Evolutionary conservation across 441 rosid species (phyloP).

Genomic region (Gossypium aridum): DNA sequence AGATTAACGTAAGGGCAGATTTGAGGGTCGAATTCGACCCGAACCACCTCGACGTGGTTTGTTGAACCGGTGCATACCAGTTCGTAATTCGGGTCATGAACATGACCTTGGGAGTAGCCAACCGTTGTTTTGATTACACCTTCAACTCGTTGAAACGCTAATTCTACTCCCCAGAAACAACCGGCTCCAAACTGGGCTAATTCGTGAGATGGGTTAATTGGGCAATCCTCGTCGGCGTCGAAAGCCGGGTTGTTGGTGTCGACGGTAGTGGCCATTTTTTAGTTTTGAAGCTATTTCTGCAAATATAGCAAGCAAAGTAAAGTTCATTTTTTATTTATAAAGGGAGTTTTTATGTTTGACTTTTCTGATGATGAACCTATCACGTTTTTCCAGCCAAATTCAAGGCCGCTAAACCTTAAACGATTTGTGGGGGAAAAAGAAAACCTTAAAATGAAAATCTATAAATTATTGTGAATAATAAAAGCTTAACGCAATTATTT

Average conservation of each 20-base stretch:
- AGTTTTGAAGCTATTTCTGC: background rate
- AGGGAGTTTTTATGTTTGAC: background rate
- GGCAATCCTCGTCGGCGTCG: slow-evolving; percentile 53
- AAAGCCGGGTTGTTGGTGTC: slow-evolving; percentile 37
- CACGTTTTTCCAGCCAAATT: background rate
- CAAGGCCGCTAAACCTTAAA: background rate
- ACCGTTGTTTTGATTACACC: slow-evolving; percentile 63
- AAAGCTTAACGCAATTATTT: too few relatives aligned
- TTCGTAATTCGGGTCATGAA: slow-evolving; percentile 43
- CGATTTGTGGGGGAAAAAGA: too few relatives aligned
- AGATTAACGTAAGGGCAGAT: slow-evolving; percentile 35
- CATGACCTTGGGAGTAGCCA: slow-evolving; percentile 60
- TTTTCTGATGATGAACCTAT: background rate
- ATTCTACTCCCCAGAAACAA: slow-evolving; percentile 68
- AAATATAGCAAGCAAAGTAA: too few relatives aligned
- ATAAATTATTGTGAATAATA: too few relatives aligned
- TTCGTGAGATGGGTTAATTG: slow-evolving; percentile 34
- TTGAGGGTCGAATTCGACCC: slow-evolving; percentile 57
- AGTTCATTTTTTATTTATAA: too few relatives aligned
- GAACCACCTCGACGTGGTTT: slow-evolving; percentile 54
- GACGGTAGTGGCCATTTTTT: slow-evolving; percentile 3
- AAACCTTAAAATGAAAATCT: too few relatives aligned
- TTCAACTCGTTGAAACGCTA: slow-evolving; percentile 51
- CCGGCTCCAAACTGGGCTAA: slow-evolving; percentile 65
- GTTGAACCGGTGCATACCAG: slow-evolving; percentile 51